Evolutionary conservation across 75 land plant species (phyloP).

Genomic region (Sequoia sempervirens): DNA sequence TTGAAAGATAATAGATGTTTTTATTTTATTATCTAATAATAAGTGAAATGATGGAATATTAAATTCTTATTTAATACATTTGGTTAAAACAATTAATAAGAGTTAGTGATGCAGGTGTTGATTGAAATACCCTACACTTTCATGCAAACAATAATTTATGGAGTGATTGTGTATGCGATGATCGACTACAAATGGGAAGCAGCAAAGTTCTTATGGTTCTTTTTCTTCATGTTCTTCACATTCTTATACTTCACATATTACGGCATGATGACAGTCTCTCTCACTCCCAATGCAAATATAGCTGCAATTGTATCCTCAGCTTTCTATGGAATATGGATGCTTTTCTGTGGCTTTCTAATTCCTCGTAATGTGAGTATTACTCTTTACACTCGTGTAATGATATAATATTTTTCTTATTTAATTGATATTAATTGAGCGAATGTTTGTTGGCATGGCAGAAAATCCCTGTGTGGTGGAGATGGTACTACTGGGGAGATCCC

Average conservation of each 20-base stretch:
- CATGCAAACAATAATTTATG: constrained; percentile 22
- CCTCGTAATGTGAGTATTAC: constrained; percentile 25
- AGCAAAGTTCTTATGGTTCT: constrained; percentile 35
- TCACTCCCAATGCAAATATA: constrained; percentile 34
- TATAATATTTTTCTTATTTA: no score
- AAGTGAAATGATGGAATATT: no score
- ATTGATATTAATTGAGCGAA: no score
- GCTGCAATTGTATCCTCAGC: constrained; percentile 33
- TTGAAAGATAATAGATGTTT: no score
- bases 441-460: constrained; percentile 23
- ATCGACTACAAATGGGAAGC: constrained; percentile 29
- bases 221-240: constrained; percentile 34
- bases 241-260: constrained; percentile 45
- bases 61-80: neutral
- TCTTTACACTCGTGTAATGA: no score
- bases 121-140: constrained; percentile 42
- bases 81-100: no score
- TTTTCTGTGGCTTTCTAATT: constrained; percentile 41
- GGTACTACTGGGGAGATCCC: constrained; percentile 79
- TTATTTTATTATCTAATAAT: no score
- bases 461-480: constrained; percentile 83
- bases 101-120: constrained; percentile 22
- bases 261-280: constrained; percentile 39
- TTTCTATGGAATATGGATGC: constrained; percentile 31
- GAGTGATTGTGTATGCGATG: constrained; percentile 30